Evolutionary conservation across 2,329 filamentous ascomycete species (phyloP).

Genomic region (Parascedosporium putredinis): DNA sequence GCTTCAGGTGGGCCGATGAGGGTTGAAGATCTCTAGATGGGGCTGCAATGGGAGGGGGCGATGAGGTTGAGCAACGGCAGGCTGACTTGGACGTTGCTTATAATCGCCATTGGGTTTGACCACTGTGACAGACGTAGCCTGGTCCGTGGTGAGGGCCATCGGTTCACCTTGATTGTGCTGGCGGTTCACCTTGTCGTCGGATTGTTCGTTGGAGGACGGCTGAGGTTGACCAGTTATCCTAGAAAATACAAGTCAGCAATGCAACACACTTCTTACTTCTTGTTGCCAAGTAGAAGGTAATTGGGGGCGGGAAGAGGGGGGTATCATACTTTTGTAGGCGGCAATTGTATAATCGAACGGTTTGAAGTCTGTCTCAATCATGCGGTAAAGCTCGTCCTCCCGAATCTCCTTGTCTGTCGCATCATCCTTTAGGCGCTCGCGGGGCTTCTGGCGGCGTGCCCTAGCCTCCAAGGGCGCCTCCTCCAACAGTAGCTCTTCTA

Average conservation of each 20-base stretch:
- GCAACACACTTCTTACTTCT: not conserved
- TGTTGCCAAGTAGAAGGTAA: not conserved
- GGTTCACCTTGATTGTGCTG: slow-evolving; percentile 1
- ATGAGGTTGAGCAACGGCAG: not conserved
- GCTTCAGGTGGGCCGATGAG: slow-evolving; percentile 39
- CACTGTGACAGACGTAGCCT: slow-evolving; percentile 30
- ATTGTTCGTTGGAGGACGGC: not conserved
- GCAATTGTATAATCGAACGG: slow-evolving; percentile 90
- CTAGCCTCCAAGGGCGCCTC: slow-evolving; percentile 91
- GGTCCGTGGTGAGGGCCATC: slow-evolving; percentile 39
- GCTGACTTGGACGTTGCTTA: not conserved
- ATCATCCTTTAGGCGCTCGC: slow-evolving; percentile 84
- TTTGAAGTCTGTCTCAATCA: slow-evolving; percentile 89
- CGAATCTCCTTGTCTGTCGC: slow-evolving; percentile 91
- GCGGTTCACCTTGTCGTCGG: not conserved
- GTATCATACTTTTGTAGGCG: slow-evolving; percentile 63
- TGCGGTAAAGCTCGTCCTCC: slow-evolving; percentile 84
- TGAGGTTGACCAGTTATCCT: slow-evolving; percentile 2
- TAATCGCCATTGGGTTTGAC: slow-evolving; percentile 15
- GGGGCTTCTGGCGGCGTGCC: slow-evolving; percentile 84
- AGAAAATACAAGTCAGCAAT: not conserved
- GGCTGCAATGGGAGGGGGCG: slow-evolving; percentile 3
- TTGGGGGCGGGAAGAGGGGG: not conserved
- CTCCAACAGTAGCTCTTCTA: slow-evolving; percentile 87
- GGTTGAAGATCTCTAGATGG: slow-evolving; percentile 9